A percentile compares a stretch with the other conserved stretches of the same genome.
These are phyloP conservation scores for Auriscalpium vulgare DNA, from an alignment of 768 basidiomycete genomes.

Conservation along the genomic window DNA sequence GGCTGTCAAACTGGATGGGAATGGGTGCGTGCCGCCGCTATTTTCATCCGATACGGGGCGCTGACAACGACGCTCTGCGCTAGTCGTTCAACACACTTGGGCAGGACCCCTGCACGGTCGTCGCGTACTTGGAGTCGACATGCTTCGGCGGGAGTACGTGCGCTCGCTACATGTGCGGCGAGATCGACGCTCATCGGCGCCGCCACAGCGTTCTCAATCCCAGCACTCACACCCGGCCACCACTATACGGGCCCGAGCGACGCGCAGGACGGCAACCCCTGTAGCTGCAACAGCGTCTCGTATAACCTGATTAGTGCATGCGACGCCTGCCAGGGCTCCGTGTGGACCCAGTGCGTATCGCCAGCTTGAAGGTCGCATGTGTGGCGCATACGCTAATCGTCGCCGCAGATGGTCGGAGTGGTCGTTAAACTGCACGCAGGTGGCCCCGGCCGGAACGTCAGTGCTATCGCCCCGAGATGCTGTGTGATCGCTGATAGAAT, in stretches of 20 bases:
- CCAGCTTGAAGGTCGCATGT: background rate
- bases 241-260: constrained; percentile 6
- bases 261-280: background rate
- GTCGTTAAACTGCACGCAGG: constrained; percentile 3
- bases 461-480: background rate
- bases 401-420: constrained; percentile 4
- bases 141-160: constrained; percentile 7
- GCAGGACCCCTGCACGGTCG: background rate
- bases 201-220: background rate
- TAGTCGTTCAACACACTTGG: background rate
- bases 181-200: background rate
- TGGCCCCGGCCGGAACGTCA: constrained; percentile 1
- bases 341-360: constrained; percentile 7
- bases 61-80: background rate
- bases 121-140: background rate
- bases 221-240: background rate
- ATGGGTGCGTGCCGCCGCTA: constrained; percentile 8
- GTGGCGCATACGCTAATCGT: background rate
- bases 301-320: constrained; percentile 22
- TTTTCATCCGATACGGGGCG: background rate
- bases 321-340: constrained; percentile 16
- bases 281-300: constrained; percentile 20
- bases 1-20: background rate
- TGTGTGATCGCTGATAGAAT: too few relatives aligned
- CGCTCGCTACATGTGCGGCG: background rate